Evolutionary conservation across 2,329 filamentous ascomycete species (phyloP).

Genomic region (Chlorencoelia australis): DNA sequence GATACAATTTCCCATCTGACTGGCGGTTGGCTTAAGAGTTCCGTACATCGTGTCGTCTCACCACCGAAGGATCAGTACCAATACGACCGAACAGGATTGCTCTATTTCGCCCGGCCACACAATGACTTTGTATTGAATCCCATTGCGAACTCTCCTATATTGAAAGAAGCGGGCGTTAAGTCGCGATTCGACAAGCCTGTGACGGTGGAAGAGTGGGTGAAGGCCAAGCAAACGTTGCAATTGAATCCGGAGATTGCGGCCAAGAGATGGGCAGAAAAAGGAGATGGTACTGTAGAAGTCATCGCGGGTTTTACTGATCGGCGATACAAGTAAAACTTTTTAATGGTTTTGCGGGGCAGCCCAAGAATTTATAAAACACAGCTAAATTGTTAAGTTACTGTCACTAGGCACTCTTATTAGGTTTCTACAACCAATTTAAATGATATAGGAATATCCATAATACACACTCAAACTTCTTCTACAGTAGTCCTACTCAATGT

Average conservation of each 20-base stretch:
- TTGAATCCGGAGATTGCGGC: conserved; percentile 24
- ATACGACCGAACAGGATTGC: conserved; percentile 33
- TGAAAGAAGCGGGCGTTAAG: conserved; percentile 23
- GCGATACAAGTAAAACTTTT: conserved; percentile 20
- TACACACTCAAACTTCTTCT: too few relatives aligned
- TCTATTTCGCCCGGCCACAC: conserved; percentile 35
- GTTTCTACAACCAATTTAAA: too few relatives aligned
- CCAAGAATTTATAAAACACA: too few relatives aligned
- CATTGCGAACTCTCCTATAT: conserved; percentile 25
- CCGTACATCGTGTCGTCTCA: conserved; percentile 30
- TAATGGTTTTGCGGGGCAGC: too few relatives aligned
- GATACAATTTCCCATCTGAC: conserved; percentile 40
- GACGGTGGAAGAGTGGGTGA: conserved; percentile 37
- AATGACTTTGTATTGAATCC: conserved; percentile 21
- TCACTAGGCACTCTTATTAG: too few relatives aligned
- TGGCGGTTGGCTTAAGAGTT: conserved; percentile 36
- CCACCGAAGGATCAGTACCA: conserved; percentile 29
- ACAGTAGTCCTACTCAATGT: too few relatives aligned
- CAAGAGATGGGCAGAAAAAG: conserved; percentile 27
- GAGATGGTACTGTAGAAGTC: conserved; percentile 32
- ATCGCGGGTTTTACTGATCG: conserved; percentile 26
- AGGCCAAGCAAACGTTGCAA: conserved; percentile 30
- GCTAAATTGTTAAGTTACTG: too few relatives aligned
- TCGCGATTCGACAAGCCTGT: conserved; percentile 31
- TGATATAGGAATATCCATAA: too few relatives aligned